These are phyloP conservation scores for Pythium dissimile DNA, from an alignment of 352 stramenopile genomes.

Conservation along the genomic window DNA sequence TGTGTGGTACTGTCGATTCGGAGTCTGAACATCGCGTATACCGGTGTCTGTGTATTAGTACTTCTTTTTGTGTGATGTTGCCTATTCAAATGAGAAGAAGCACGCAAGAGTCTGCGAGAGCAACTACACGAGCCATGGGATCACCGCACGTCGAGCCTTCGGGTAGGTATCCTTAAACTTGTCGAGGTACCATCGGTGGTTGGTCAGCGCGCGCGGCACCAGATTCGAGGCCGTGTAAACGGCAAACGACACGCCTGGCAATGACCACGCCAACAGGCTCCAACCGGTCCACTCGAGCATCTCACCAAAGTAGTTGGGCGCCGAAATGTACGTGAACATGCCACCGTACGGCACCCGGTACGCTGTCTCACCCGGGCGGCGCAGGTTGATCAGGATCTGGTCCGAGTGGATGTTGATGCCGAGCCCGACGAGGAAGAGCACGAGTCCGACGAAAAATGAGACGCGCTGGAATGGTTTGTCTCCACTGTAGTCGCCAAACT, in stretches of 20 bases:
- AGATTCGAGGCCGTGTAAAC: constrained; percentile 23
- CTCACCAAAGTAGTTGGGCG: constrained; percentile 75
- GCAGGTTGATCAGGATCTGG: constrained; percentile 63
- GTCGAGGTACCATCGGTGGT: constrained; percentile 23
- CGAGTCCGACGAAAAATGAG: constrained; percentile 52
- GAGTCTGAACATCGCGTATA: too few relatives aligned
- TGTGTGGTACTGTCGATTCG: too few relatives aligned
- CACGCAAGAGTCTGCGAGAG: too few relatives aligned
- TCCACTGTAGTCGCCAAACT: constrained; percentile 49
- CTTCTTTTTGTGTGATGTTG: too few relatives aligned
- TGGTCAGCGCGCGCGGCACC: constrained; percentile 18
- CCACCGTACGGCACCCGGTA: constrained; percentile 60
- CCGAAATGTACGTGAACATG: constrained; percentile 69
- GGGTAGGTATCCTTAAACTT: constrained; percentile 24
- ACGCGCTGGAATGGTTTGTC: constrained; percentile 30
- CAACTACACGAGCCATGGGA: constrained; percentile 13
- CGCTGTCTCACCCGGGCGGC: constrained; percentile 44
- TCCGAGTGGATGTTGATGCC: constrained; percentile 68
- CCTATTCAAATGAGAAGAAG: too few relatives aligned
- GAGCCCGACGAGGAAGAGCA: constrained; percentile 50
- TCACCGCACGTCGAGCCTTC: constrained; percentile 12
- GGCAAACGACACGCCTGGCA: constrained; percentile 25
- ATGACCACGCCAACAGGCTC: constrained; percentile 54
- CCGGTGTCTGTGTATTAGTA: too few relatives aligned
- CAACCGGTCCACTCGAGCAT: constrained; percentile 75